These are phyloP conservation scores for Oropetium thomaeum DNA, from an alignment of 176 grass and related monocot species.

Conservation along the genomic window DNA sequence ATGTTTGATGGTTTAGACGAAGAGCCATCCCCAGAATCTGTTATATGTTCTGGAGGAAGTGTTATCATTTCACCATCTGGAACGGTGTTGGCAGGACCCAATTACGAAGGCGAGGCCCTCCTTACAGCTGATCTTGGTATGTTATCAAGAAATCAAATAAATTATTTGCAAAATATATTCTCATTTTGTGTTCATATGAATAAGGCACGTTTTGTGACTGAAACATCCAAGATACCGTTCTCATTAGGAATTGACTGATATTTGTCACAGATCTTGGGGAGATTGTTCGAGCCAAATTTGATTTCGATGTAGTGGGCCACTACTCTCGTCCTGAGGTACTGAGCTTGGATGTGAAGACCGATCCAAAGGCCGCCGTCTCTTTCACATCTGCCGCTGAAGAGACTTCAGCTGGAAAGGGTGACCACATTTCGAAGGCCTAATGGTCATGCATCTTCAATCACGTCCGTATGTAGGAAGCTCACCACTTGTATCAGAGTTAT, in stretches of 20 bases:
- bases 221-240: background rate
- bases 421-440: background rate
- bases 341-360: constrained; percentile 68
- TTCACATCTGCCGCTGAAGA: constrained; percentile 55
- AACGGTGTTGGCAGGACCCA: constrained; percentile 73
- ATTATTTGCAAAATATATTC: background rate
- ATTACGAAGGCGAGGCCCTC: constrained; percentile 87
- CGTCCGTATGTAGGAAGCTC: background rate
- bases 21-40: constrained; percentile 71
- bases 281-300: constrained; percentile 89
- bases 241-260: background rate
- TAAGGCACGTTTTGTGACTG: no score
- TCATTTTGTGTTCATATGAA: background rate
- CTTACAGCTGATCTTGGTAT: constrained; percentile 90
- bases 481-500: constrained; percentile 16
- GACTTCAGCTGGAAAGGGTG: background rate
- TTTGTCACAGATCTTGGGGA: constrained; percentile 71
- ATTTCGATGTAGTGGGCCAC: constrained; percentile 90
- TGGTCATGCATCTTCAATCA: background rate
- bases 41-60: constrained; percentile 78
- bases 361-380: constrained; percentile 53
- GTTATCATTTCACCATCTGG: constrained; percentile 86
- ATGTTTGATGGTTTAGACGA: constrained; percentile 58
- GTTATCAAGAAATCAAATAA: background rate
- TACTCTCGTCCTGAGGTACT: constrained; percentile 89